These are phyloP conservation scores for Fraxinus nigra DNA, from an alignment of 305 asterid species.

Conservation along the genomic window DNA sequence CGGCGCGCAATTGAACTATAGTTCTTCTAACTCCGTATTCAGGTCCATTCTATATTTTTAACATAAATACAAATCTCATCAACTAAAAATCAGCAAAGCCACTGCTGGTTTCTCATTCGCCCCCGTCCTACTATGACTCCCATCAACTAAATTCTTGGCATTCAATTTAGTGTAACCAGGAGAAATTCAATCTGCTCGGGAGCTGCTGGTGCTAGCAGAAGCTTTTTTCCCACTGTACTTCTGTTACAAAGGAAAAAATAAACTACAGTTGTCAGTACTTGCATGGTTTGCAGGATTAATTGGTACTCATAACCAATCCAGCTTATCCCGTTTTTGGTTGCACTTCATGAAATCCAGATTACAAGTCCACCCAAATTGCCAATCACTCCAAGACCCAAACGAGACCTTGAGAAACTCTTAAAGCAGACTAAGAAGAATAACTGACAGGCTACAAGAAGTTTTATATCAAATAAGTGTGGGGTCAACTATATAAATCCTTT, in stretches of 20 bases:
- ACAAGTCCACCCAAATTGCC: background rate
- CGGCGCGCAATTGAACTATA: slow-evolving; percentile 32
- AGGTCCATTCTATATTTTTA: slow-evolving; percentile 13
- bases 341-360: background rate
- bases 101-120: slow-evolving; percentile 13
- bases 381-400: background rate
- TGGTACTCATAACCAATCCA: background rate
- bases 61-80: slow-evolving; percentile 38
- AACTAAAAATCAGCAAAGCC: slow-evolving; percentile 25
- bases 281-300: background rate
- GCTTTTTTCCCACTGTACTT: slow-evolving; percentile 69
- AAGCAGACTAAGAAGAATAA: background rate
- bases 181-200: slow-evolving; percentile 61
- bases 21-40: slow-evolving; percentile 16
- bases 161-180: slow-evolving; percentile 13
- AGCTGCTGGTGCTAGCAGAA: slow-evolving; percentile 50
- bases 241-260: slow-evolving; percentile 43
- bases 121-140: slow-evolving; percentile 10
- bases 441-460: background rate
- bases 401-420: background rate
- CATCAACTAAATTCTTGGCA: slow-evolving; percentile 7
- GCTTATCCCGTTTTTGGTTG: background rate
- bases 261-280: background rate
- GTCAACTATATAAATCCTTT: background rate
- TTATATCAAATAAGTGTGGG: background rate